Conservation (phyloP, 2,329 filamentous ascomycete genomes). For the Blastomyces gilchristii region DNA sequence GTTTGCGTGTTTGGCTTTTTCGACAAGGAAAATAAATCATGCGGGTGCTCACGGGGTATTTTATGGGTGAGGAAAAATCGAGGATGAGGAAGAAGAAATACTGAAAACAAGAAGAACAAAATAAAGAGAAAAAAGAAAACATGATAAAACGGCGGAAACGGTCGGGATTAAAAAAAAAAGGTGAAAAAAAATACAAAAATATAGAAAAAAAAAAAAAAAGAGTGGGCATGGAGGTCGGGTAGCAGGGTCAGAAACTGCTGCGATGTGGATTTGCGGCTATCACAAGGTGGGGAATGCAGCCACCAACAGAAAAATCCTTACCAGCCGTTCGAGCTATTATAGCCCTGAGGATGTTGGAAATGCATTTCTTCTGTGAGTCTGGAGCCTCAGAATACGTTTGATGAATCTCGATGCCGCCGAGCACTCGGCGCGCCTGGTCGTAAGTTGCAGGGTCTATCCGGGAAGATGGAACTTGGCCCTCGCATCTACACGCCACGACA, state of each 20-base stretch:
- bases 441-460: slow-evolving; percentile 61
- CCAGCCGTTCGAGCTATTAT: slow-evolving; percentile 59
- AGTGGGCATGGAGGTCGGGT: not conserved
- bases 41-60: not conserved
- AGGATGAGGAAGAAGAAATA: no score
- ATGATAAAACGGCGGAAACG: not conserved
- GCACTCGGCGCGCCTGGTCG: slow-evolving; percentile 50
- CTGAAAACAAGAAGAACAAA: no score
- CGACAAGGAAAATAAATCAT: not conserved
- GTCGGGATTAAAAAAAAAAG: not conserved
- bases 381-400: slow-evolving; percentile 61
- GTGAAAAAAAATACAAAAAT: not conserved
- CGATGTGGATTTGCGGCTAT: not conserved
- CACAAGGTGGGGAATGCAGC: slow-evolving; percentile 9
- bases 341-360: slow-evolving; percentile 63
- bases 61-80: no score
- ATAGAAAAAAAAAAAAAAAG: slow-evolving; percentile 1
- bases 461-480: slow-evolving; percentile 59
- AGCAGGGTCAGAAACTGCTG: not conserved
- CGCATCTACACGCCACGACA: slow-evolving; percentile 83
- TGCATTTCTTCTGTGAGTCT: slow-evolving; percentile 62
- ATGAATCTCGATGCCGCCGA: slow-evolving; percentile 60
- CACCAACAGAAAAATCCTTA: slow-evolving; percentile 35
- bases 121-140: not conserved
- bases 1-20: no score